Evolutionary conservation across 1,139 yeast species (phyloP).

Genomic region (Yamadazyma sp.): DNA sequence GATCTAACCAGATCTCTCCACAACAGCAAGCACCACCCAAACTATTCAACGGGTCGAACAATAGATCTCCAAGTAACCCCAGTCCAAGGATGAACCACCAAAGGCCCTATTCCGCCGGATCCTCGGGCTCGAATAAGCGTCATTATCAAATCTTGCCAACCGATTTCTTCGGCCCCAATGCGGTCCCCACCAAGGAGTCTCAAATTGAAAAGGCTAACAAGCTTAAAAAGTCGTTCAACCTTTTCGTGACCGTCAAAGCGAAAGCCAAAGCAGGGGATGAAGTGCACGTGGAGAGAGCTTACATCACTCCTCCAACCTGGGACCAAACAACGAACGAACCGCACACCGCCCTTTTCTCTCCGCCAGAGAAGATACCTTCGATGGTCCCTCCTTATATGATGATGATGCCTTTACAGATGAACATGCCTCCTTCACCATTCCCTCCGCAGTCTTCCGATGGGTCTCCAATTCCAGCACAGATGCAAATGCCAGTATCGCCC

Average conservation of each 20-base stretch:
- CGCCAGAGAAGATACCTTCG: slow-evolving; percentile 16
- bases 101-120: slow-evolving; percentile 31
- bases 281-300: slow-evolving; percentile 55
- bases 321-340: slow-evolving; percentile 56
- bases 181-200: slow-evolving; percentile 47
- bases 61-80: slow-evolving; percentile 29
- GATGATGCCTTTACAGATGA: slow-evolving; percentile 16
- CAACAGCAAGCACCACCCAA: slow-evolving; percentile 25
- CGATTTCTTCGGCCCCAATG: slow-evolving; percentile 50
- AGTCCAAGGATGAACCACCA: slow-evolving; percentile 35
- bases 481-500: slow-evolving; percentile 5
- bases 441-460: slow-evolving; percentile 11
- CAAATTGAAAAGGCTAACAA: slow-evolving; percentile 35
- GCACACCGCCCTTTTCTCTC: slow-evolving; percentile 48
- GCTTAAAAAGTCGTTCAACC: slow-evolving; percentile 55
- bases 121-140: slow-evolving; percentile 28
- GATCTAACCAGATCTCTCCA: slow-evolving; percentile 21
- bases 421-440: slow-evolving; percentile 7
- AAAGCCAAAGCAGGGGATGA: slow-evolving; percentile 33
- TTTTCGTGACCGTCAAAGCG: slow-evolving; percentile 46
- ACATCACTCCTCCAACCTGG: slow-evolving; percentile 83
- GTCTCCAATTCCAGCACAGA: slow-evolving; percentile 4
- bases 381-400: slow-evolving; percentile 34
- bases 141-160: slow-evolving; percentile 44
- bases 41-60: slow-evolving; percentile 5